Evolutionary conservation across 371 early-diverging fungal genomes (phyloP), one percentile per base, ranked within the genome.

Genomic region (Mycotypha africana): DNA sequence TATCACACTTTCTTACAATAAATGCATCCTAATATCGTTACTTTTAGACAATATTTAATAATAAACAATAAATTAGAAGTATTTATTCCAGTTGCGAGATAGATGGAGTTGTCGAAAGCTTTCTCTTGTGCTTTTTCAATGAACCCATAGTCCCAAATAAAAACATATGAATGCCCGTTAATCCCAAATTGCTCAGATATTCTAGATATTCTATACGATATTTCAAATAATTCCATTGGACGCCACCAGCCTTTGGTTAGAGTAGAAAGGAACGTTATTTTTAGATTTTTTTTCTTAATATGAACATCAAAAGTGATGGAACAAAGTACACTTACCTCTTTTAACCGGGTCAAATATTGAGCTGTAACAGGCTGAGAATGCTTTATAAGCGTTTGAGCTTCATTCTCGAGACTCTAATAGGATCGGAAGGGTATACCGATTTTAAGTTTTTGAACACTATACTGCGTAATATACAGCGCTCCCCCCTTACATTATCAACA

Each of bases 121-220:
- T 37, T 26, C 32, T 32, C 35, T 24, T 49, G 15, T 50, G 26
- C 11, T 59, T 40, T 14, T 63, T 65, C 12, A 71, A 47, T 0
- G 73, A 70, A 10, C 39, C 60, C 55, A 79, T 74, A 21, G 64
- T 65, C n/a, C 58, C 60, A 45, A 60, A 71, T 7, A 82, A 46
- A 23, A 79, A 62, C 8, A 67, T 56, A 30, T 67, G 49, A 5
- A 78, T 50, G 0, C 82, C 82, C 2, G 46, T 47, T 19, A 77
- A 73, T 3, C 82, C 82, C 2, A 51, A 35, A 1, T 56, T 35
- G 4, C 56, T 47, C 2, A 82, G 53, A 39, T 71, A 46, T 30
- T 73, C 70, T 21, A 82, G 57, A 38, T 70, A 74, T 36, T 63
- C 56, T 11, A 74, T 57, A 7, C 79, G 60, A 44, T 68, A 82